Conservation (phyloP, 2,329 filamentous ascomycete species). For the Alternaria sp. region DNA sequence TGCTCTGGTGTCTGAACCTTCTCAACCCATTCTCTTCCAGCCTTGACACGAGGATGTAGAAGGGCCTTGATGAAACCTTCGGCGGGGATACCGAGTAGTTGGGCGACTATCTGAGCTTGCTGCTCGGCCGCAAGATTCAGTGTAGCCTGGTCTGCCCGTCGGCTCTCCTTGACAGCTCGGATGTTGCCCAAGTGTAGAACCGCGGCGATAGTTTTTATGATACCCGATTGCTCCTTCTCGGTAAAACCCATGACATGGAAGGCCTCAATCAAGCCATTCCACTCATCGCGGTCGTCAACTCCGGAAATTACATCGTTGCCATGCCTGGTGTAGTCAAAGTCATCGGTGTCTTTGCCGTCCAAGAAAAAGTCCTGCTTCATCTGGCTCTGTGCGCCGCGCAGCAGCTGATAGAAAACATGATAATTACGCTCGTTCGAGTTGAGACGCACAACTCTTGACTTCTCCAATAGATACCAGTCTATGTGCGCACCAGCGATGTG, state of each 20-base stretch:
- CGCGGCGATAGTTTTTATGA: conserved; percentile 86
- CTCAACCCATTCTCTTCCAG: conserved; percentile 96
- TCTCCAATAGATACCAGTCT: conserved; percentile 97
- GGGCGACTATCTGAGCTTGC: conserved; percentile 80
- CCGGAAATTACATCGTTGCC: conserved; percentile 92
- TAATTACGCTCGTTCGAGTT: conserved; percentile 93
- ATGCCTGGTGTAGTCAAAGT: conserved; percentile 90
- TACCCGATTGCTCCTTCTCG: conserved; percentile 80
- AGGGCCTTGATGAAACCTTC: conserved; percentile 89
- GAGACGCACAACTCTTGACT: conserved; percentile 93
- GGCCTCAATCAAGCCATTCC: conserved; percentile 88
- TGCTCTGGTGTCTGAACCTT: conserved; percentile 98
- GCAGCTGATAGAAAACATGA: conserved; percentile 94
- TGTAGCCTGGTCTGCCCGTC: conserved; percentile 88
- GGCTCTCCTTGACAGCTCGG: conserved; percentile 85
- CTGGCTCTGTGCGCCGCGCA: conserved; percentile 78
- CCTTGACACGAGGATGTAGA: conserved; percentile 92
- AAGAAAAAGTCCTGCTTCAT: conserved; percentile 82
- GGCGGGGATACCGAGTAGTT: conserved; percentile 80
- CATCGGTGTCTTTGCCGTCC: conserved; percentile 75
- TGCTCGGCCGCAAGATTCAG: conserved; percentile 77
- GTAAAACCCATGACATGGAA: conserved; percentile 95
- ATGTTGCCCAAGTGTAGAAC: conserved; percentile 95
- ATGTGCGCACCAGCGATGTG: conserved; percentile 96
- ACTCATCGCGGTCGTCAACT: conserved; percentile 89